These are phyloP conservation scores for Inonotus obliquus DNA, from an alignment of 1,284 basidiomycete species.

Conservation along the genomic window DNA sequence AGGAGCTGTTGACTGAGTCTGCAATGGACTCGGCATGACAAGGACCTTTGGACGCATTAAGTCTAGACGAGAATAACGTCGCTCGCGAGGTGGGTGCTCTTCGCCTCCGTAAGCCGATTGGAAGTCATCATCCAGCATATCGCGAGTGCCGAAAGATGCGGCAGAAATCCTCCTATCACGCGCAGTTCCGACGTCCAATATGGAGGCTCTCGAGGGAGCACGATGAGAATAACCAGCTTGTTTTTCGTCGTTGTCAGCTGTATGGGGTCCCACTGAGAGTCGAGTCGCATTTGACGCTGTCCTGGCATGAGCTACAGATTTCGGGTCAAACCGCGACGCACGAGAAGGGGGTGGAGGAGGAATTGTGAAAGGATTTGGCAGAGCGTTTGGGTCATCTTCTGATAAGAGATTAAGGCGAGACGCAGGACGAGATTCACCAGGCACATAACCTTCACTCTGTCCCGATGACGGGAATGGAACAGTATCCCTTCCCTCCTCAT, in stretches of 20 bases:
- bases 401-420: constrained; percentile 28
- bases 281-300: constrained; percentile 51
- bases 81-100: constrained; percentile 37
- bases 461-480: constrained; percentile 57
- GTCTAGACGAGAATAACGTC: constrained; percentile 65
- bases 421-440: constrained; percentile 26
- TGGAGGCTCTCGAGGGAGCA: constrained; percentile 11
- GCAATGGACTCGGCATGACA: constrained; percentile 81
- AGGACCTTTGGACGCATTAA: constrained; percentile 76
- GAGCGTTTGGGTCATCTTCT: constrained; percentile 3
- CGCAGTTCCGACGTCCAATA: constrained; percentile 2
- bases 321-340: constrained; percentile 71
- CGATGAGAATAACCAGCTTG: background rate
- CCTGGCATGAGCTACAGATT: constrained; percentile 49
- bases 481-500: constrained; percentile 11
- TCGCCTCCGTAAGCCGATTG: constrained; percentile 32
- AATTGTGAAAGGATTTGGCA: constrained; percentile 41
- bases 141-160: constrained; percentile 55
- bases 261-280: constrained; percentile 17
- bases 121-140: constrained; percentile 54
- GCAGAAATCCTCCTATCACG: constrained; percentile 17
- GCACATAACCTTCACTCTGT: constrained; percentile 26
- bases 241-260: constrained; percentile 15
- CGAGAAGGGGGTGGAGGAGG: constrained; percentile 53
- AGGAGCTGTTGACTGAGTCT: constrained; percentile 37